Base-by-base conservation (phyloP, 257 asterid species). In the Solanum megistacrolobum region DNA sequence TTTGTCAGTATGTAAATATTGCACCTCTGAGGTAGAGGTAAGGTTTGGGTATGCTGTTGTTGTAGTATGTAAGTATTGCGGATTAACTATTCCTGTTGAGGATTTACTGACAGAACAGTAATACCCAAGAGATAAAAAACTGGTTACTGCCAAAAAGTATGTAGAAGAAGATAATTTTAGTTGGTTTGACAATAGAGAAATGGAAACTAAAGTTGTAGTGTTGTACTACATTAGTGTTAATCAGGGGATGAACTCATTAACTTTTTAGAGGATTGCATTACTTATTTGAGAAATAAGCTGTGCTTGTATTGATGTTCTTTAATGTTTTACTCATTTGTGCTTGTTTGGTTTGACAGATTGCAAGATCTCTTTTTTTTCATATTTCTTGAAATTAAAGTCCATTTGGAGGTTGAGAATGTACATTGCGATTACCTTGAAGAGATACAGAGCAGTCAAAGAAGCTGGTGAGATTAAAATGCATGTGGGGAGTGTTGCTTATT, bases 401-500 rank as follows among this genome's bases (percentile, higher is more conserved):
- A 93, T 90, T 86, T 90, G 91, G 74, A 84, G 83, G 73, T 92
- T 92, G 92, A 96, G 96, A 88, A 96, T 94, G 98, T 95, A 73
- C 94, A 87, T 96, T 94, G 97, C 86, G 52, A 83, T 90, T 87
- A 83, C 88, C 23, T 83, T 87, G 52, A 92, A 87, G 90, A 91
- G 91, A 90, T 43, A 88, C 91, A 92, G 69, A 88, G 88, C 88
- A 90, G 84, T 84, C 14, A 92, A 89, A 86, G 84, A 91, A 89
- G 86, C 89, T 73, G 90, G 92, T 72, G 88, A 89, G 74, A 87
- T 88, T 95, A 96, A 92, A 87, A 96, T 96, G 98, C 91, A 90
- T 91, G 89, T 92, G 90, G 95, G 94, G 86, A 89, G 92, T 91
- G 93, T 93, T 91, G 98, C 96, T 87, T 94, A 93, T 90, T 92